Base-by-base conservation (phyloP, 2,329 filamentous ascomycete species). In the Claviceps digitariae region DNA sequence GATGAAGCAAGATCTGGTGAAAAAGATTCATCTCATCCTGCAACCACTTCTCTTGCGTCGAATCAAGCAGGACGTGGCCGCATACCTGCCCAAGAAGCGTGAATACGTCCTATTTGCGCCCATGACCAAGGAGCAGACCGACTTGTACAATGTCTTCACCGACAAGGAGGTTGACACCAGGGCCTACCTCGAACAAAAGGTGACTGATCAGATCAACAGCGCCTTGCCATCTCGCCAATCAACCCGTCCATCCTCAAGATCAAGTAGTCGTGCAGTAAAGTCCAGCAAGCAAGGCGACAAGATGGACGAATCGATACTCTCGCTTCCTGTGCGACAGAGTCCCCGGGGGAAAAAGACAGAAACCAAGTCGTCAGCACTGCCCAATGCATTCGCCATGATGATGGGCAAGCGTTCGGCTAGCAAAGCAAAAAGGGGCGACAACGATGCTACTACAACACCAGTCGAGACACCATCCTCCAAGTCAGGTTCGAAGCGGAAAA, bases 61-160 rank as follows among this genome's bases (percentile, higher is more conserved):
- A 20, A 79, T 98, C 57, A 98, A 98, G 69, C 86, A 88, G 0
- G 93, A 98, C 62, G 93, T 98, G 0, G 91, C 95, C 52, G 84
- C 84, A 2, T 81, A 89, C 48, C 75, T 98, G n/a, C 93, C 93
- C 0, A 94, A 91, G 69, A 98, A 98, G 72, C 81, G 93, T 29
- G 93, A 98, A 66, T 98, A 98, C 59, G 87, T 98, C 3, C 72
- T 98, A 0, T 97, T 93, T 62, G 93, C 93, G 0, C 93, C 93
- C 0, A 82, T 98, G 69, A 95, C 90, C 0, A 79, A 83, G 25
- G 89, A 93, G 59, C 93, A 98, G 64, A 88, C 90, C 2, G 91
- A 96, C 54, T 70, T 98, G 0, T 98, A 98, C 64, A 82, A 83
- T 50, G 76, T 74, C 0, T 73, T 84, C 36, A 77, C 67, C 53